A percentile compares a stretch with the other conserved stretches of the same genome.
These are phyloP conservation scores for Phellopilus nigrolimitatus DNA, from an alignment of 1,284 basidiomycete species.

Conservation along the genomic window DNA sequence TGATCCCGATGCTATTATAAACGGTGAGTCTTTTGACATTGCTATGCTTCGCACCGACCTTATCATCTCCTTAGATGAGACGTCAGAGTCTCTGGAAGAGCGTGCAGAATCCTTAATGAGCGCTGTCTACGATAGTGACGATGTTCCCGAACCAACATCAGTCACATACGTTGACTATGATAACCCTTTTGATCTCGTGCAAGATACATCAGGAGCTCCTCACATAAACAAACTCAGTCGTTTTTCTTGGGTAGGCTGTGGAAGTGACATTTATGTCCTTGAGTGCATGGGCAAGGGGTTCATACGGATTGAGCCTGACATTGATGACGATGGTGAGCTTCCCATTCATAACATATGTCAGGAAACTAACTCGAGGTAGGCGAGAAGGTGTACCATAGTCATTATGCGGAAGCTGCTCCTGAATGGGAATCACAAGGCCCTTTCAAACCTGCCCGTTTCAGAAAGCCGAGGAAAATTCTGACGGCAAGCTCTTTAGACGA, in stretches of 20 bases:
- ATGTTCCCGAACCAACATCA: conserved; percentile 53
- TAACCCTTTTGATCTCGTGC: conserved; percentile 65
- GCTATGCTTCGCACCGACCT: conserved; percentile 6
- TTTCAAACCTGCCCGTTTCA: conserved; percentile 51
- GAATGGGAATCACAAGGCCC: conserved; percentile 40
- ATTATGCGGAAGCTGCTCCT: conserved; percentile 51
- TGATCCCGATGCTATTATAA: conserved; percentile 64
- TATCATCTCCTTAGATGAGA: conserved; percentile 44
- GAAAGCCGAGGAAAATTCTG: conserved; percentile 49
- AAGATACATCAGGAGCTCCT: conserved; percentile 47
- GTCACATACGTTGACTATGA: conserved; percentile 82
- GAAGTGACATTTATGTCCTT: conserved; percentile 69
- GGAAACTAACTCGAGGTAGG: conserved; percentile 9
- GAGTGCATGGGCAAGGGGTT: conserved; percentile 75
- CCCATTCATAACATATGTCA: not conserved
- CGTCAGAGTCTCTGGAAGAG: conserved; percentile 23
- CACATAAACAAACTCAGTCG: conserved; percentile 47
- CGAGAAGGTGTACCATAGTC: conserved; percentile 36
- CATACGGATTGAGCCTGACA: conserved; percentile 58
- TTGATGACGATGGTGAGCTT: conserved; percentile 35
- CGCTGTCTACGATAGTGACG: conserved; percentile 24
- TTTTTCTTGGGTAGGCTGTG: conserved; percentile 81
- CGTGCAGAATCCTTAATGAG: conserved; percentile 20
- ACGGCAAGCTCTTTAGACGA: conserved; percentile 48
- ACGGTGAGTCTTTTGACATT: conserved; percentile 40